These are phyloP conservation scores for Dioszegia crocea DNA, from an alignment of 768 basidiomycete genomes.

Conservation along the genomic window DNA sequence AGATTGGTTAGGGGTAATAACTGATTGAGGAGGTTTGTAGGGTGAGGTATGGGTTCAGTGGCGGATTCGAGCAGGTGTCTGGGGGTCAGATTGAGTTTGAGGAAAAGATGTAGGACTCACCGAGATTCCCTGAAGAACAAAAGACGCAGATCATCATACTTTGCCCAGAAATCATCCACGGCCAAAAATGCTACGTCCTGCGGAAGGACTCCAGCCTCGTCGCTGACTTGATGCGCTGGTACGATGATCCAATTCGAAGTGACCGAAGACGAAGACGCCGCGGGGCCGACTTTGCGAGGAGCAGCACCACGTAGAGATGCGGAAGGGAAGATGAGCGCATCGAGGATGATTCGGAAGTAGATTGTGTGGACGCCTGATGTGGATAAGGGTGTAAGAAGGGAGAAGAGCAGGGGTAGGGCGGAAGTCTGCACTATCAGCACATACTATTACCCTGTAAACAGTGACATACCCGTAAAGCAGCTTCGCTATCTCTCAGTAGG, in stretches of 20 bases:
- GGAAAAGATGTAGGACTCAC: constrained; percentile 20
- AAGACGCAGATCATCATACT: constrained; percentile 48
- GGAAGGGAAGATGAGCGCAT: constrained; percentile 21
- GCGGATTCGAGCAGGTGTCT: constrained; percentile 7
- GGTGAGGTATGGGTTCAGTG: constrained; percentile 2
- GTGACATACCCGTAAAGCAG: constrained; percentile 62
- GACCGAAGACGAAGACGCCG: background rate
- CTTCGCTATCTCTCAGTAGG: constrained; percentile 72
- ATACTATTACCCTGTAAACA: background rate
- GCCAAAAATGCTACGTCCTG: constrained; percentile 39
- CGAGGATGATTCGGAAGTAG: constrained; percentile 28
- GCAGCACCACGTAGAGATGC: constrained; percentile 37
- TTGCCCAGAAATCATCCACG: constrained; percentile 42
- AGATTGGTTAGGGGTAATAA: constrained; percentile 45
- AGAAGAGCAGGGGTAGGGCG: constrained; percentile 23
- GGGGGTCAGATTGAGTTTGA: background rate
- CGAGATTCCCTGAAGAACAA: constrained; percentile 45
- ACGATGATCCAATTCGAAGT: constrained; percentile 18
- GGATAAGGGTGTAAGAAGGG: constrained; percentile 26
- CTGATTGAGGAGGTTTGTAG: constrained; percentile 33
- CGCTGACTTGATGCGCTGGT: constrained; percentile 33
- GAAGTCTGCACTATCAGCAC: constrained; percentile 26
- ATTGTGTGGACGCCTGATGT: constrained; percentile 33
- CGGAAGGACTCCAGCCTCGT: constrained; percentile 36
- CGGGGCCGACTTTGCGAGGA: background rate